Conservation (phyloP, 805 yeast genomes). For the Lachancea sp. region DNA sequence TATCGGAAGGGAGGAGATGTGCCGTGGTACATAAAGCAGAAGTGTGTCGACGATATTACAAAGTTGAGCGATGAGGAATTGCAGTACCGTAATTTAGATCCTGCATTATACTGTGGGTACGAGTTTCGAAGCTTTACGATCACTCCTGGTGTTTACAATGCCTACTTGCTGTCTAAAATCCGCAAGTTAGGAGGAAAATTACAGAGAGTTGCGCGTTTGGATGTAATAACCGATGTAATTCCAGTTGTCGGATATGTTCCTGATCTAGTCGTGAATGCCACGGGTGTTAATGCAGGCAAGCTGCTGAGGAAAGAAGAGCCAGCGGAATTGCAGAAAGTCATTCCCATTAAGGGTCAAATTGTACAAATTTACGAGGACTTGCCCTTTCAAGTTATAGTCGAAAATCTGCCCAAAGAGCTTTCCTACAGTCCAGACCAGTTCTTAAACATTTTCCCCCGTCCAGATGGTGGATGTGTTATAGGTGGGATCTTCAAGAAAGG, state of each 20-base stretch:
- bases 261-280: constrained; percentile 48
- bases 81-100: constrained; percentile 27
- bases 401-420: constrained; percentile 22
- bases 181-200: constrained; percentile 42
- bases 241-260: constrained; percentile 35
- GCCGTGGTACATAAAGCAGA: constrained; percentile 45
- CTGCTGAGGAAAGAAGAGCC: constrained; percentile 36
- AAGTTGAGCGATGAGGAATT: constrained; percentile 34
- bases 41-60: constrained; percentile 38
- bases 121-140: constrained; percentile 51
- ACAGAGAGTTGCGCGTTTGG: constrained; percentile 36
- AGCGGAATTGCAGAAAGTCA: constrained; percentile 34
- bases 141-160: constrained; percentile 50
- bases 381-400: constrained; percentile 33
- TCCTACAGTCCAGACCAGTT: constrained; percentile 33
- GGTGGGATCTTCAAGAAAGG: constrained; percentile 44
- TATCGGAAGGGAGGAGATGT: constrained; percentile 16
- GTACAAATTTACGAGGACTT: constrained; percentile 43
- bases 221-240: constrained; percentile 46
- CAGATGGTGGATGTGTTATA: constrained; percentile 64
- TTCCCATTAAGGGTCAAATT: constrained; percentile 55
- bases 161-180: constrained; percentile 44
- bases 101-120: constrained; percentile 37
- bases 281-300: constrained; percentile 45
- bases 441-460: constrained; percentile 60